Evolutionary conservation across 2,329 filamentous ascomycete genomes (phyloP).

Genomic region (Ascochyta viciae-villosae): DNA sequence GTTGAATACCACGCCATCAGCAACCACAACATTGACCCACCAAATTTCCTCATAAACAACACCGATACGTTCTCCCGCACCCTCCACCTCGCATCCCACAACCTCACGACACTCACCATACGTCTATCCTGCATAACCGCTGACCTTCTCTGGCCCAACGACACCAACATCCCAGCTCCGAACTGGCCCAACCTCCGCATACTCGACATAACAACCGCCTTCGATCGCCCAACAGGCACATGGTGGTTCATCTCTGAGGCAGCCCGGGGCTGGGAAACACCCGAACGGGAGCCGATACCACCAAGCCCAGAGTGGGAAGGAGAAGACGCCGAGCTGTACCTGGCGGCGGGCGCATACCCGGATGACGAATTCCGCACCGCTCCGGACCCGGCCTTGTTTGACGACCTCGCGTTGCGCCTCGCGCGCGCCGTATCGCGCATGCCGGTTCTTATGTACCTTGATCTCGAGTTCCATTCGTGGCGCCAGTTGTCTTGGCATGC

Average conservation of each 20-base stretch:
- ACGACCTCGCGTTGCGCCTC: conserved; percentile 4
- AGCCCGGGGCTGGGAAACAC: conserved; percentile 4
- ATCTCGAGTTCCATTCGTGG: conserved; percentile 5
- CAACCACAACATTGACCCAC: conserved; percentile 5
- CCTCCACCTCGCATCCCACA: conserved; percentile 5
- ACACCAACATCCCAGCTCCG: conserved; percentile 1
- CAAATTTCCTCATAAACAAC: conserved; percentile 4
- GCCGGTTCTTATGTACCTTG: conserved; percentile 4
- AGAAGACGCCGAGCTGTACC: conserved; percentile 6
- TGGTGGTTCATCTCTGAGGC: conserved; percentile 4
- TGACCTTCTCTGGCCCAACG: conserved; percentile 3
- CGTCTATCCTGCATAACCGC: conserved; percentile 4
- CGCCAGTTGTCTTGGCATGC: conserved; percentile 4
- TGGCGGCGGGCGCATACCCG: conserved; percentile 3
- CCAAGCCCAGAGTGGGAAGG: conserved; percentile 1
- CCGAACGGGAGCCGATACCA: conserved; percentile 1
- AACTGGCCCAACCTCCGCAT: conserved; percentile 4
- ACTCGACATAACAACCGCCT: conserved; percentile 5
- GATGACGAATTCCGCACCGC: conserved; percentile 3
- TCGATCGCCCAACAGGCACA: conserved; percentile 4
- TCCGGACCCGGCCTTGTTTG: conserved; percentile 3
- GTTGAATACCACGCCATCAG: conserved; percentile 2
- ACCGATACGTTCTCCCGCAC: conserved; percentile 5
- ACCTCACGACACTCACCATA: conserved; percentile 4
- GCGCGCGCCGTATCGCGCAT: conserved; percentile 4